A percentile compares a stretch with the other conserved stretches of the same genome.
Conservation (phyloP, 2,329 filamentous ascomycete species). For the Cordyceps fumosorosea region DNA sequence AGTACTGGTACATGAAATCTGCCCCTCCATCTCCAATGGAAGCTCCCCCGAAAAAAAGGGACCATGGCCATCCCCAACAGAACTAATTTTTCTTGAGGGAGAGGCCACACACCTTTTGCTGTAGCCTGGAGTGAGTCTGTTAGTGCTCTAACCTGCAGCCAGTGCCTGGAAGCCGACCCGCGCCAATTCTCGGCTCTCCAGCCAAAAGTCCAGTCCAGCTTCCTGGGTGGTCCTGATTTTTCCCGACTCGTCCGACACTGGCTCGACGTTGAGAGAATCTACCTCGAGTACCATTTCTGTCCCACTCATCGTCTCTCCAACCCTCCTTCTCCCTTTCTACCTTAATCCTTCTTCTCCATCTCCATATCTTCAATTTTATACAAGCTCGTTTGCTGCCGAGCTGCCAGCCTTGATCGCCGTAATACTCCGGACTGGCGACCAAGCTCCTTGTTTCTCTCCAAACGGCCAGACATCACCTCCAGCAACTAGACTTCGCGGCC, state of each 20-base stretch:
- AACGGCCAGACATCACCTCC: background rate
- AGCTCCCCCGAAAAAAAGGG: conserved; percentile 8
- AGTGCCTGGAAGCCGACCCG: background rate
- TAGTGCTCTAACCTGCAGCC: background rate
- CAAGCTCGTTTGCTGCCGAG: conserved; percentile 14
- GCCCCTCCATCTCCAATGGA: conserved; percentile 19
- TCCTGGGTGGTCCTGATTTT: background rate
- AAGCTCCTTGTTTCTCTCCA: conserved; percentile 9
- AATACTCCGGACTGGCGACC: conserved; percentile 4
- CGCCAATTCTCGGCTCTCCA: background rate
- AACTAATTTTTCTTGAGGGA: conserved; percentile 28
- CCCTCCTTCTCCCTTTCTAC: conserved; percentile 8
- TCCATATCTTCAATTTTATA: conserved; percentile 11
- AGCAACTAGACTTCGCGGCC: background rate
- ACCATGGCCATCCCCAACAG: conserved; percentile 33
- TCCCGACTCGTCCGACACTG: conserved; percentile 11
- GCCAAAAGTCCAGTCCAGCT: background rate
- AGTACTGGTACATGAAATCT: conserved; percentile 15
- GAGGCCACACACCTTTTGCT: background rate
- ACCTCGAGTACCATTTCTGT: conserved; percentile 8
- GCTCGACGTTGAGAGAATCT: conserved; percentile 11
- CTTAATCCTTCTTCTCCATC: conserved; percentile 8
- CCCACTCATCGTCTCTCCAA: conserved; percentile 8
- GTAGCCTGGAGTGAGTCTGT: background rate
- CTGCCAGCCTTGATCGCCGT: conserved; percentile 7